These are phyloP conservation scores for Corylus americana DNA, from an alignment of 306 rosid genomes.

Conservation along the genomic window DNA sequence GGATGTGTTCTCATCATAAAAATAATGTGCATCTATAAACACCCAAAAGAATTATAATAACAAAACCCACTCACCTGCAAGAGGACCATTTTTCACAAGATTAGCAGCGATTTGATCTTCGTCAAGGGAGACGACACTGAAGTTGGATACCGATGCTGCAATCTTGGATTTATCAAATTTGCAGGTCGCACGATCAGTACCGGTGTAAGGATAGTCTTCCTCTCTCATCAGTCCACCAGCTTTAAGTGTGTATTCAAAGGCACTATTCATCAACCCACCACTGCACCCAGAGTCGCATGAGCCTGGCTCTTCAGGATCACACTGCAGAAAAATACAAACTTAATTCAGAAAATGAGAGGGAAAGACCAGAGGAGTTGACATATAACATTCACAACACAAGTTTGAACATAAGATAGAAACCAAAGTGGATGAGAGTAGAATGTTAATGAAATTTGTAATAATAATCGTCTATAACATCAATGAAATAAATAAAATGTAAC, in stretches of 20 bases:
- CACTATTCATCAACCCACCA: slow-evolving; percentile 97
- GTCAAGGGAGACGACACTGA: slow-evolving; percentile 81
- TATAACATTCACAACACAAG: background rate
- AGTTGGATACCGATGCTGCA: slow-evolving; percentile 86
- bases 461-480: too few relatives aligned
- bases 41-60: background rate
- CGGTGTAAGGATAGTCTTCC: slow-evolving; percentile 89
- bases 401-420: background rate
- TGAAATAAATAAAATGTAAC: background rate
- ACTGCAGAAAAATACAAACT: slow-evolving; percentile 45
- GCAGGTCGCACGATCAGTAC: slow-evolving; percentile 64
- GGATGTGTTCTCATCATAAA: background rate
- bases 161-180: slow-evolving; percentile 77
- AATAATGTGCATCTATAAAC: background rate
- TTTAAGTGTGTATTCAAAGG: slow-evolving; percentile 85
- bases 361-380: background rate
- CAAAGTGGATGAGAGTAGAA: background rate
- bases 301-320: slow-evolving; percentile 81
- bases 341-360: background rate
- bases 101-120: slow-evolving; percentile 94
- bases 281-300: slow-evolving; percentile 96
- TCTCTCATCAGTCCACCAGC: slow-evolving; percentile 92
- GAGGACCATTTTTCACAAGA: slow-evolving; percentile 91
- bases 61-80: slow-evolving; percentile 55
- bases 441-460: background rate